phyloP scores from a whole-genome alignment of 83 land plant genomes.

The Thuja plicata region DNA sequence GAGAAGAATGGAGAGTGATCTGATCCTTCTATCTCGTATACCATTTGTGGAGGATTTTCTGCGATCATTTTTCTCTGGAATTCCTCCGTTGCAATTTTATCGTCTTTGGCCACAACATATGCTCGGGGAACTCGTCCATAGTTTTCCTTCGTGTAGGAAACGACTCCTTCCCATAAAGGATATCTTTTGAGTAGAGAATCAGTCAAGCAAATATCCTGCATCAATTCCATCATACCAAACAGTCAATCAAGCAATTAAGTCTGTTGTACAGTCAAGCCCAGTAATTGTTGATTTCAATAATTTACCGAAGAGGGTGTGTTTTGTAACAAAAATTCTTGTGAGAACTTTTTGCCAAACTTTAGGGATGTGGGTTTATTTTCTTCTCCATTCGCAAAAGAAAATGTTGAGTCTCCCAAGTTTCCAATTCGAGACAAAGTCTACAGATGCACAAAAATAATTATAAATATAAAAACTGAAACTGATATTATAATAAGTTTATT shows the following conservation, averaged over 20 bases:
- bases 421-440: not conserved
- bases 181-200: not conserved
- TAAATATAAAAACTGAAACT: no score
- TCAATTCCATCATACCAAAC: no score
- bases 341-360: not conserved
- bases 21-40: not conserved
- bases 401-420: not conserved
- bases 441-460: no score
- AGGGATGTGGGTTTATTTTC: not conserved
- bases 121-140: slow-evolving; percentile 3
- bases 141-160: not conserved
- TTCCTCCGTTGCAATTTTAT: not conserved
- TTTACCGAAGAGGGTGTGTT: not conserved
- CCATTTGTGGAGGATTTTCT: not conserved
- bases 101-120: not conserved
- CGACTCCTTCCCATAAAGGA: not conserved
- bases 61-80: not conserved
- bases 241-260: no score
- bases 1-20: slow-evolving; percentile 11
- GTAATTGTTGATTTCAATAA: not conserved
- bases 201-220: not conserved
- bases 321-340: not conserved
- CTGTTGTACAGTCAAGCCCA: no score
- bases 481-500: no score
- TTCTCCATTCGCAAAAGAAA: not conserved